A percentile compares a stretch with the other conserved stretches of the same genome.
phyloP scores from a whole-genome alignment of 352 stramenopile species.

The Blastocystis sp. region DNA sequence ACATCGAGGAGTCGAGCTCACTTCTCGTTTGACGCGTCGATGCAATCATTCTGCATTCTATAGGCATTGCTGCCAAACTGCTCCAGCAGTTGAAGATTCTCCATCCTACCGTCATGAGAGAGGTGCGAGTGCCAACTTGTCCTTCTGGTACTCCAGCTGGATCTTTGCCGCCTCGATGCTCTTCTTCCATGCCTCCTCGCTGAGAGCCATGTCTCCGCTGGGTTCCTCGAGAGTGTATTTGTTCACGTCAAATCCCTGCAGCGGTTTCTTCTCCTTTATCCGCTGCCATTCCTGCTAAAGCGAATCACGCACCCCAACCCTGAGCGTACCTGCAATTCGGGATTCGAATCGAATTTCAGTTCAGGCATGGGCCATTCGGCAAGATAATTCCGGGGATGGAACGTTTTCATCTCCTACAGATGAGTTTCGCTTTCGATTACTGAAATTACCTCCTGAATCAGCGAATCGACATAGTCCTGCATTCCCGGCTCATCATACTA shows the following conservation, averaged over 20 bases:
- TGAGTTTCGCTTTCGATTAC: background rate
- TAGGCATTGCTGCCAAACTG: conserved; percentile 57
- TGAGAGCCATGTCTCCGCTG: background rate
- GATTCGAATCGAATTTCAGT: conserved; percentile 31
- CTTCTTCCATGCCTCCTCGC: conserved; percentile 15
- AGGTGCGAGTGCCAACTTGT: background rate
- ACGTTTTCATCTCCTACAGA: conserved; percentile 54
- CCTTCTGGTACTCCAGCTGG: conserved; percentile 62
- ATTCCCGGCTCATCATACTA: conserved; percentile 62
- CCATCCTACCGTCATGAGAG: background rate
- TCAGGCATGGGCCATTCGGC: conserved; percentile 46
- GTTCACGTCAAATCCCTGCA: conserved; percentile 39
- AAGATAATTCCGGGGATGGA: conserved; percentile 45
- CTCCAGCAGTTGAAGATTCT: conserved; percentile 46
- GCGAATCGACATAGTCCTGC: conserved; percentile 31
- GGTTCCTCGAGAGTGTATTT: conserved; percentile 42
- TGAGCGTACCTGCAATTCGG: conserved; percentile 8
- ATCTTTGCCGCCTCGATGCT: background rate
- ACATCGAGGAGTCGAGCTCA: background rate
- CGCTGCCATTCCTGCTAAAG: conserved; percentile 44
- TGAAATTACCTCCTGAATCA: conserved; percentile 31
- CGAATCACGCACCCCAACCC: background rate
- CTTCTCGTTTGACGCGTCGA: conserved; percentile 3
- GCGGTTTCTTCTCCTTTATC: background rate
- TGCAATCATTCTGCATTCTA: conserved; percentile 57